Evolutionary conservation across 768 basidiomycete species (phyloP).

Genomic region (Imleria badia): DNA sequence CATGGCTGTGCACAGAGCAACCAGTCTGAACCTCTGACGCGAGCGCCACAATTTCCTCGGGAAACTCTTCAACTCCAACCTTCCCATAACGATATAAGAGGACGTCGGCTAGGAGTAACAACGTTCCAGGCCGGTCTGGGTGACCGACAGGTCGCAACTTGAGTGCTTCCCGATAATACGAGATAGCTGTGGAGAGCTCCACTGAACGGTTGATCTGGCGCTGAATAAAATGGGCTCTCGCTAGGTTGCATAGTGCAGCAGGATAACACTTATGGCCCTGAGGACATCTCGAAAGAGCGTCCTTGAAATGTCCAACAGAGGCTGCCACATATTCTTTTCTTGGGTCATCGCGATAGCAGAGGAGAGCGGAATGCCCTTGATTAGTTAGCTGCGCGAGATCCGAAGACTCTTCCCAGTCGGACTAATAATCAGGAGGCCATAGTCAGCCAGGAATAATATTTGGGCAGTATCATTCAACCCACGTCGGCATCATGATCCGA

Average conservation of each 20-base stretch:
- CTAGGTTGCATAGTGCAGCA: conserved; percentile 12
- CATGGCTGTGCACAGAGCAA: neutral
- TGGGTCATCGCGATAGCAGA: neutral
- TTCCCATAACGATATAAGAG: neutral
- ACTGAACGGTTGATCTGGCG: neutral
- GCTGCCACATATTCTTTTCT: too few relatives aligned
- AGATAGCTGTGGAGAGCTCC: neutral
- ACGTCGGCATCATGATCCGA: neutral
- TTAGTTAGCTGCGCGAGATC: neutral
- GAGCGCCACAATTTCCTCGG: neutral
- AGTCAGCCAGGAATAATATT: neutral
- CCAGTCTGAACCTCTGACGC: neutral
- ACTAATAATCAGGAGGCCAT: neutral
- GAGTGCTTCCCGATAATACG: conserved; percentile 9
- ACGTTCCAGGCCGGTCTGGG: too few relatives aligned
- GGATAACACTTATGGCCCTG: neutral
- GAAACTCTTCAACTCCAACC: neutral
- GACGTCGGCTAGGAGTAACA: neutral
- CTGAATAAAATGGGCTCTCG: neutral
- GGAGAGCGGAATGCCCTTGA: conserved; percentile 1
- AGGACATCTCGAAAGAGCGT: conserved; percentile 3
- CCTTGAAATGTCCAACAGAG: conserved; percentile 1
- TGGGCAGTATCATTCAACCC: neutral
- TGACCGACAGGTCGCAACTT: too few relatives aligned
- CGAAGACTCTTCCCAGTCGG: neutral